phyloP scores from a whole-genome alignment of 2,329 filamentous ascomycete genomes.

The Elsinoe arachidis region DNA sequence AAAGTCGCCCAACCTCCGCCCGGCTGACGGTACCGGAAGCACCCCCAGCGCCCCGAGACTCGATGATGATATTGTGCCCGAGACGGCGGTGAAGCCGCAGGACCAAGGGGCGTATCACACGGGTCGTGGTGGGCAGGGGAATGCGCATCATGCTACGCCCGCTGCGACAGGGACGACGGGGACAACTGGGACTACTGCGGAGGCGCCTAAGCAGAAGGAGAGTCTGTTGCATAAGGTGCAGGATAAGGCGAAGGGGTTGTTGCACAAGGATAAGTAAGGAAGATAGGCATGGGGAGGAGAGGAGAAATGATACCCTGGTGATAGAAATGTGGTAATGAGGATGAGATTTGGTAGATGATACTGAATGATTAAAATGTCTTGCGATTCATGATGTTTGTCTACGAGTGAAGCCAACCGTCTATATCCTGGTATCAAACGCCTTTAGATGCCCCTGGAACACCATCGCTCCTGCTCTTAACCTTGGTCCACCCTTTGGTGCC shows the following conservation, averaged over 20 bases:
- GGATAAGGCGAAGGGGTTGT: constrained; percentile 38
- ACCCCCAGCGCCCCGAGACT: constrained; percentile 21
- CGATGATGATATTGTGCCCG: constrained; percentile 36
- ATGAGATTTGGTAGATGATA: too few species aligned
- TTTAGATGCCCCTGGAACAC: background rate
- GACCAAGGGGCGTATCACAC: background rate
- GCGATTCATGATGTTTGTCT: too few species aligned
- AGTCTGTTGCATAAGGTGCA: constrained; percentile 26
- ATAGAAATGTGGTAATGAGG: background rate
- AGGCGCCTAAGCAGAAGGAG: constrained; percentile 18
- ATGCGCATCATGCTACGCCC: constrained; percentile 35
- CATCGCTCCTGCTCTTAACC: constrained; percentile 25
- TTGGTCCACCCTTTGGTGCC: constrained; percentile 38
- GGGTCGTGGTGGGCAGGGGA: constrained; percentile 38
- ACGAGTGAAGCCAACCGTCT: background rate
- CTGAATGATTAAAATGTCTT: too few species aligned
- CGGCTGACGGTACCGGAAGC: constrained; percentile 5
- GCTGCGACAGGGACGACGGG: constrained; percentile 29
- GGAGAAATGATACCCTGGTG: background rate
- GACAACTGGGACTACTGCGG: constrained; percentile 31
- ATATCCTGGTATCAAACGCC: constrained; percentile 6
- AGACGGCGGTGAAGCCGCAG: constrained; percentile 30
- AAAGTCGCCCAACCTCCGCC: constrained; percentile 28
- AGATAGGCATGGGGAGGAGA: background rate
- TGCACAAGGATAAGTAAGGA: constrained; percentile 18